phyloP scores from a whole-genome alignment of 2,329 filamentous ascomycete genomes.

The Diaporthe sp. region DNA sequence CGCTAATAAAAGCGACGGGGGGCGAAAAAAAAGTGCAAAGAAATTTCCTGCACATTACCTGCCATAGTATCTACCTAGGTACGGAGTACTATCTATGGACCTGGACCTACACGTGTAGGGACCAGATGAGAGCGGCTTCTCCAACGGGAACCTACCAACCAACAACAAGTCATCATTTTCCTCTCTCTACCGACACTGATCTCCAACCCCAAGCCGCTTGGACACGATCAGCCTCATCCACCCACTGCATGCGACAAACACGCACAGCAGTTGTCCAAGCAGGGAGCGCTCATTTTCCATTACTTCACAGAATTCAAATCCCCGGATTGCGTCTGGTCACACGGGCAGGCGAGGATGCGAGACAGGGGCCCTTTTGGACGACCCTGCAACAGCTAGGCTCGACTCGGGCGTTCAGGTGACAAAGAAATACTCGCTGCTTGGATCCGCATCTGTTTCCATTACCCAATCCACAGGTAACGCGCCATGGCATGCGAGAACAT shows the following conservation, averaged over 20 bases:
- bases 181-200: background rate
- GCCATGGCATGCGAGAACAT: conserved; percentile 33
- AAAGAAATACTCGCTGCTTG: conserved; percentile 41
- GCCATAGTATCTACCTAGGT: too few species aligned
- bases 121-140: background rate
- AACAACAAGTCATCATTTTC: background rate
- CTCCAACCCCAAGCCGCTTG: conserved; percentile 9
- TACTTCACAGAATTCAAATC: conserved; percentile 21
- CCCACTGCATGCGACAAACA: conserved; percentile 3
- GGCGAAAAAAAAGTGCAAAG: background rate
- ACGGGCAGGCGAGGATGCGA: conserved; percentile 28
- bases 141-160: background rate
- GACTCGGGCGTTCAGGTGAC: conserved; percentile 38
- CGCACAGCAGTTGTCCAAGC: conserved; percentile 1
- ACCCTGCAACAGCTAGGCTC: conserved; percentile 35
- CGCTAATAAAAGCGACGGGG: background rate
- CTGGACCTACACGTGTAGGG: too few species aligned
- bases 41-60: background rate
- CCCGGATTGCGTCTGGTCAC: conserved; percentile 25
- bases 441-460: conserved; percentile 39
- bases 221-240: background rate
- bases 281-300: conserved; percentile 20
- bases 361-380: conserved; percentile 21
- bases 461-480: conserved; percentile 42
- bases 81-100: too few species aligned